Evolutionary conservation across 1,284 basidiomycete genomes (phyloP).

Genomic region (Leccinum subfulvum): DNA sequence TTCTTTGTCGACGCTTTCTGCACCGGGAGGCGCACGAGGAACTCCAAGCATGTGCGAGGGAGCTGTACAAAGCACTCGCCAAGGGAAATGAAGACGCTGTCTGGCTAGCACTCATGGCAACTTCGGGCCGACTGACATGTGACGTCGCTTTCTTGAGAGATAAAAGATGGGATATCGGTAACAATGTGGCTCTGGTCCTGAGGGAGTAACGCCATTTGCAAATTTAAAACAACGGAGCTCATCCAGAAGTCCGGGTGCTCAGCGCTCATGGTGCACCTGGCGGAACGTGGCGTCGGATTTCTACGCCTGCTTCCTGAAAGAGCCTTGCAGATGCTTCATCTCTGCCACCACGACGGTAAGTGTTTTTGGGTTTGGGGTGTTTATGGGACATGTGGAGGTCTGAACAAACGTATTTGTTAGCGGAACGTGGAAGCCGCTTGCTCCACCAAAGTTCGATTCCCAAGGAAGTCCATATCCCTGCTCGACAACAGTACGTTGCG

Average conservation of each 20-base stretch:
- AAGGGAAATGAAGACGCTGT: constrained; percentile 73
- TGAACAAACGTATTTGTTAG: too few species aligned
- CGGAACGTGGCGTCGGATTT: constrained; percentile 63
- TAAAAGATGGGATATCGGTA: constrained; percentile 58
- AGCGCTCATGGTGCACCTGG: constrained; percentile 28
- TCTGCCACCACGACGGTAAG: constrained; percentile 36
- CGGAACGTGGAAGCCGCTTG: too few species aligned
- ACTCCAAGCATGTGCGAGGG: constrained; percentile 63
- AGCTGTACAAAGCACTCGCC: constrained; percentile 62
- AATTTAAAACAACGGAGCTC: neutral
- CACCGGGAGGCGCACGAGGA: constrained; percentile 66
- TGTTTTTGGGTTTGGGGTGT: too few species aligned
- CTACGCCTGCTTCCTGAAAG: constrained; percentile 76
- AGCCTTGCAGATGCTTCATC: constrained; percentile 80
- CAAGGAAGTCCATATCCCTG: too few species aligned
- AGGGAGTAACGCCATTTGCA: constrained; percentile 9
- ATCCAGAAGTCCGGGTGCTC: neutral
- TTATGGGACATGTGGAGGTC: too few species aligned
- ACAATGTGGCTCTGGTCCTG: constrained; percentile 53
- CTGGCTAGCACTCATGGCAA: constrained; percentile 73
- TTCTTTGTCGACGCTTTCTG: constrained; percentile 75
- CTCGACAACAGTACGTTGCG: too few species aligned
- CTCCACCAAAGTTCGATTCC: too few species aligned
- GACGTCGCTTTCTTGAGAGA: constrained; percentile 53
- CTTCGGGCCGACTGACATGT: constrained; percentile 42